phyloP scores from a whole-genome alignment of 768 basidiomycete genomes.

The Roridomyces roridus region DNA sequence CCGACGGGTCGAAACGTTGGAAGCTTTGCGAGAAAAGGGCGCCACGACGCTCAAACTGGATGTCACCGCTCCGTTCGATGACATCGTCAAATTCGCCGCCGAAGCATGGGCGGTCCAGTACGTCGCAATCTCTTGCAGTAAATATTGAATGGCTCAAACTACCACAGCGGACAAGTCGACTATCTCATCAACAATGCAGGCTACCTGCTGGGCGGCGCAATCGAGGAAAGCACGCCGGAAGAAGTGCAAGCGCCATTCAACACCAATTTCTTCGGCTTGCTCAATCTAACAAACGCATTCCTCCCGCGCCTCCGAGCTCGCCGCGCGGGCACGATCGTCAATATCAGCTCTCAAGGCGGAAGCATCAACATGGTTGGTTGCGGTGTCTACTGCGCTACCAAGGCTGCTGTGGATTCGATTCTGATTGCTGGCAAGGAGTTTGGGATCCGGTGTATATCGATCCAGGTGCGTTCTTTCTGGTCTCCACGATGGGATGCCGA shows the following conservation, averaged over 20 bases:
- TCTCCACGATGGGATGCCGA: background rate
- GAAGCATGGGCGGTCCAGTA: slow-evolving; percentile 29
- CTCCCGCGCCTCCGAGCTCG: slow-evolving; percentile 32
- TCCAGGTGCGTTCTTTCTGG: slow-evolving; percentile 14
- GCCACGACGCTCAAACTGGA: slow-evolving; percentile 34
- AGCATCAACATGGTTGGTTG: slow-evolving; percentile 12
- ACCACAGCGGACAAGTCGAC: slow-evolving; percentile 33
- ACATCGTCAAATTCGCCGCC: slow-evolving; percentile 28
- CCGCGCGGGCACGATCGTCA: slow-evolving; percentile 22
- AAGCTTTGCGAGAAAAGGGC: slow-evolving; percentile 29
- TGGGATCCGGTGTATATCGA: slow-evolving; percentile 17
- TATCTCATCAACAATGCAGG: slow-evolving; percentile 39
- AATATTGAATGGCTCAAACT: background rate
- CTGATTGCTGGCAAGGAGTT: slow-evolving; percentile 18
- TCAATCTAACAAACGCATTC: slow-evolving; percentile 32
- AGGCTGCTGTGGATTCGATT: slow-evolving; percentile 27
- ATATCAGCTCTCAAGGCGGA: slow-evolving; percentile 29
- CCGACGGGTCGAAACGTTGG: slow-evolving; percentile 29
- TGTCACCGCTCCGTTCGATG: slow-evolving; percentile 31
- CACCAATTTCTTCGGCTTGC: slow-evolving; percentile 35
- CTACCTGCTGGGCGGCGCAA: slow-evolving; percentile 25
- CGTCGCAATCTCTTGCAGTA: no score
- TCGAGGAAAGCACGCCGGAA: slow-evolving; percentile 24
- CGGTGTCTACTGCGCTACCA: slow-evolving; percentile 36
- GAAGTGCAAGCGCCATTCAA: slow-evolving; percentile 27